Base-by-base conservation (phyloP, 2,329 filamentous ascomycete genomes). In the Lachnellula occidentalis region DNA sequence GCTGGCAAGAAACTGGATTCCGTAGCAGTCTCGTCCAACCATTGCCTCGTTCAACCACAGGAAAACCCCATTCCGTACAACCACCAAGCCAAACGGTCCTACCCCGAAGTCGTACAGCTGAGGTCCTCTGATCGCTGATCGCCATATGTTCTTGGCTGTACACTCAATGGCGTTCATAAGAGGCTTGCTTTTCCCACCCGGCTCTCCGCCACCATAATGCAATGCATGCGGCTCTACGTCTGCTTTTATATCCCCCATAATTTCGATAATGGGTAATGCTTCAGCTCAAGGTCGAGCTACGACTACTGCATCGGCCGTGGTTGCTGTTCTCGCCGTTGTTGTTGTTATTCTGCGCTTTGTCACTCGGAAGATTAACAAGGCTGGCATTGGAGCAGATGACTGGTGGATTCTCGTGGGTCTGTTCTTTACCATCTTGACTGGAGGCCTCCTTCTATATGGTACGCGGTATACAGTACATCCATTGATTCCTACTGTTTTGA, bases 291-390 rank as follows among this genome's bases (percentile, higher is more conserved):
- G 41, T 12, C 41, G 37, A 31, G 34, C 46, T 9, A 17, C 34
- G 19, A 48, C 19, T 3, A 19, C 15, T 2, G 24, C 42, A n/a
- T 34, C 39, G 4, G 15, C 11, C 3, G 9, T 51, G n/a, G 27
- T 51, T 6, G 27, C 8, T 5, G 27, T 56, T 9, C 19, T 58
- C 12, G 54, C 56, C 27, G 21, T 36, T 2, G 27, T 56, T 0
- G 36, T 54, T 5, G 56, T 58, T 37, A 37, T 43, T 5, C 50
- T 58, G 42, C 49, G 56, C 9, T 58, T 58, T n/a, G 22, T 50
- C 11, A 50, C 53, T 3, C 42, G 54, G 11, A 42, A 31, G 17
- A 27, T 53, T 5, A 47, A 50, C 5, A 53, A 51, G 39, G 50
- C 46, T 11, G 53, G 54, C 2, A 36, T 50, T 48, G 56, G 22